Conservation (phyloP, 1,139 yeast genomes). For the Scheffersomyces titani region DNA sequence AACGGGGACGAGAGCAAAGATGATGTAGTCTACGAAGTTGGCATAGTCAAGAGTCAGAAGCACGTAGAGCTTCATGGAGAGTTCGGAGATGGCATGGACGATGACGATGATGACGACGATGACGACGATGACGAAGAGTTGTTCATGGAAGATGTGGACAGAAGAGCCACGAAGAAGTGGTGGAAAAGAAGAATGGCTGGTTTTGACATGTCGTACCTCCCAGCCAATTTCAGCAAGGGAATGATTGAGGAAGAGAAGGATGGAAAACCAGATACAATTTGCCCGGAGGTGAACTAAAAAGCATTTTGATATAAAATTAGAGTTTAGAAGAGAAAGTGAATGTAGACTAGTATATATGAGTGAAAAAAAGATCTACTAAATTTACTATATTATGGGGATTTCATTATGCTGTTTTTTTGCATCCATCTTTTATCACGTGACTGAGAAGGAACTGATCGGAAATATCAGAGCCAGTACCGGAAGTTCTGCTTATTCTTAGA, state of each 20-base stretch:
- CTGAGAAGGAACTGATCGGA: neutral
- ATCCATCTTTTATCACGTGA: neutral
- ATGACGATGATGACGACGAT: constrained; percentile 24
- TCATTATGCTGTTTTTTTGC: neutral
- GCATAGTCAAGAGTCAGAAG: constrained; percentile 19
- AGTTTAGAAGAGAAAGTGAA: neutral
- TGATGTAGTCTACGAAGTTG: constrained; percentile 12
- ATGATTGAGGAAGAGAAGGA: neutral
- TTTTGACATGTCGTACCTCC: neutral
- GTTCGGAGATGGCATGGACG: constrained; percentile 14
- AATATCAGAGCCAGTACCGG: neutral
- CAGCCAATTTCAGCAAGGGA: neutral
- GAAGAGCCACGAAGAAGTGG: constrained; percentile 42
- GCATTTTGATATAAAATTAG: neutral
- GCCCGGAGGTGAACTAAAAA: neutral
- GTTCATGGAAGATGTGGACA: constrained; percentile 42
- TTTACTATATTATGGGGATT: neutral
- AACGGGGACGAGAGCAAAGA: constrained; percentile 5
- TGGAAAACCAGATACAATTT: neutral
- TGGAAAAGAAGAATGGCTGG: constrained; percentile 45
- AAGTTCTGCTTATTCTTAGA: neutral
- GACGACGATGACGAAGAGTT: constrained; percentile 36
- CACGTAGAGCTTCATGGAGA: constrained; percentile 22
- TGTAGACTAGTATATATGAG: too few species aligned
- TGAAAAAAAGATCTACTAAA: too few species aligned